Conservation (phyloP, 1,139 yeast species). For the Meyerozyma carpophila region DNA sequence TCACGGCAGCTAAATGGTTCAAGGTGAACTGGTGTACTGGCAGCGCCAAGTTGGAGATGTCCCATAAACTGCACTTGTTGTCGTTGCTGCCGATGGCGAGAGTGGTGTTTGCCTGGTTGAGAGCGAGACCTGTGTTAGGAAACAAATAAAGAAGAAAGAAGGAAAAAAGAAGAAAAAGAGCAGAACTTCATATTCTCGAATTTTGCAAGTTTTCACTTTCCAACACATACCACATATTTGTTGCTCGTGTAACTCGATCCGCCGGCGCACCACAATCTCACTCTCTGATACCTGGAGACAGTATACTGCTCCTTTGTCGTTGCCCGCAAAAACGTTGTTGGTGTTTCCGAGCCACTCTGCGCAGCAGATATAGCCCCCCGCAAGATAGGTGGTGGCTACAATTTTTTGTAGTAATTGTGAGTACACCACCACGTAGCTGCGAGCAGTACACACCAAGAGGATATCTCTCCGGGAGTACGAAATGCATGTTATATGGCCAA, state of each 20-base stretch:
- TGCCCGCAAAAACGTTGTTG: constrained; percentile 54
- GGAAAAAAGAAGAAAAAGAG: no score
- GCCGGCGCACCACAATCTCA: not conserved
- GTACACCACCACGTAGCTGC: constrained; percentile 22
- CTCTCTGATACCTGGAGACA: constrained; percentile 8
- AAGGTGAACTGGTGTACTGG: constrained; percentile 46
- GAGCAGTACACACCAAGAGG: constrained; percentile 49
- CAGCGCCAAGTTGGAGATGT: constrained; percentile 30
- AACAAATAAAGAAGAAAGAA: no score
- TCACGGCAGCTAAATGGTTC: constrained; percentile 39
- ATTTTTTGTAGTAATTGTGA: constrained; percentile 13
- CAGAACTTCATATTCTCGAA: constrained; percentile 4
- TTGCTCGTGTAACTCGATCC: constrained; percentile 51
- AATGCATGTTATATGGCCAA: constrained; percentile 46
- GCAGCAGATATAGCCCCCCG: constrained; percentile 45
- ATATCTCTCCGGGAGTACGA: constrained; percentile 45
- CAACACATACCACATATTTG: constrained; percentile 58
- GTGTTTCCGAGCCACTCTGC: constrained; percentile 55
- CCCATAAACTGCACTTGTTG: constrained; percentile 66
- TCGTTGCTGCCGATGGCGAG: constrained; percentile 74
- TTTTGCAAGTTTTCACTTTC: not conserved
- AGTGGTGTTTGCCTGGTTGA: constrained; percentile 42
- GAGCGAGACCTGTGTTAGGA: constrained; percentile 40
- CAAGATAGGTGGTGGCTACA: constrained; percentile 37
- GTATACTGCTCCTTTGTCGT: constrained; percentile 59